Conservation (phyloP, 1,139 yeast species). For the Debaryomyces robertsiae region DNA sequence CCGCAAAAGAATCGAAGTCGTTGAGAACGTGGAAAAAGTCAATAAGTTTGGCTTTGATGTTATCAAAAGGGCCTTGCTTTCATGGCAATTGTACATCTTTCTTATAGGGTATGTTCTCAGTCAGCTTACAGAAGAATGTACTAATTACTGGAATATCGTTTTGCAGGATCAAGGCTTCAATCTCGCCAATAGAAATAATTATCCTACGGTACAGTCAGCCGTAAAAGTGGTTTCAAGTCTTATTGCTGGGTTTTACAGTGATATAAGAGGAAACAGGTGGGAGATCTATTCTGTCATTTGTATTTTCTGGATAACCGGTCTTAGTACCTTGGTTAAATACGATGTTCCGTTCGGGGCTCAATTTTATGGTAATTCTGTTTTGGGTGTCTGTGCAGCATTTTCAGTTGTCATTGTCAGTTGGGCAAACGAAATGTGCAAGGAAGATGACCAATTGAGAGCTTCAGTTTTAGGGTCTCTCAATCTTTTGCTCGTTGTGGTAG, state of each 20-base stretch:
- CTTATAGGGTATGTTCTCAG: conserved; percentile 43
- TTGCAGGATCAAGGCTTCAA: conserved; percentile 47
- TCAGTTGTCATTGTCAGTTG: conserved; percentile 40
- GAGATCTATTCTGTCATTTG: conserved; percentile 33
- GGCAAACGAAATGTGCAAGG: conserved; percentile 33
- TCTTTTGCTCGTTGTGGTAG: conserved; percentile 42
- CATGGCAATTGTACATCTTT: conserved; percentile 40
- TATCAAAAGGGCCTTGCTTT: conserved; percentile 26
- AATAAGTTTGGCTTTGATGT: conserved; percentile 25
- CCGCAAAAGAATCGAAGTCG: conserved; percentile 16
- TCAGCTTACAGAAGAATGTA: conserved; percentile 36
- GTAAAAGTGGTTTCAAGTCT: conserved; percentile 7
- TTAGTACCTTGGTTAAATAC: conserved; percentile 19
- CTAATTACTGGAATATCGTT: conserved; percentile 37
- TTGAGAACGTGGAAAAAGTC: conserved; percentile 33
- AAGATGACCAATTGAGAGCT: conserved; percentile 41
- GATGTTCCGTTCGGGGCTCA: conserved; percentile 28
- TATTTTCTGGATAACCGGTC: conserved; percentile 31
- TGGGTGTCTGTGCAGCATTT: conserved; percentile 33
- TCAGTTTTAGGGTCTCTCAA: conserved; percentile 21
- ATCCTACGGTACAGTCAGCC: conserved; percentile 10
- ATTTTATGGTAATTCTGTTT: conserved; percentile 30
- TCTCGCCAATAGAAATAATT: conserved; percentile 31
- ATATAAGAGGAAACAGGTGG: conserved; percentile 32
- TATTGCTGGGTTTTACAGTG: conserved; percentile 32